Conservation (phyloP, 2,329 filamentous ascomycete genomes). For the Bipolaris zeicola region DNA sequence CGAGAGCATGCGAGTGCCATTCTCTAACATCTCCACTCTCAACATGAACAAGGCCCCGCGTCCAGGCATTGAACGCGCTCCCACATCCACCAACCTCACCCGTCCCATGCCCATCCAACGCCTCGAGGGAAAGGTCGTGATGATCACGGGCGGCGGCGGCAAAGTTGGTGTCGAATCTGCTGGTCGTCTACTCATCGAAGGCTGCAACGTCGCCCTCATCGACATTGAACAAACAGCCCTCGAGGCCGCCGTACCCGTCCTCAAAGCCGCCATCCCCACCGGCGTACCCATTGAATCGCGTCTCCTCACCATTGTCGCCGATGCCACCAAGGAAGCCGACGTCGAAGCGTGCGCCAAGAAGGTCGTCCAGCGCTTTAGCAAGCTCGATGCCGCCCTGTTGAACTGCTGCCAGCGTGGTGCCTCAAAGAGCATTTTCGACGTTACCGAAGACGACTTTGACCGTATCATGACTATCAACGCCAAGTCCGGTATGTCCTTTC, state of each 20-base stretch:
- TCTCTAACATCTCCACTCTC: slow-evolving; percentile 28
- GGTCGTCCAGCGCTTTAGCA: slow-evolving; percentile 34
- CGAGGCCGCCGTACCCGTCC: slow-evolving; percentile 31
- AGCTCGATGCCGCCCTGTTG: slow-evolving; percentile 36
- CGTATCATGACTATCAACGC: slow-evolving; percentile 47
- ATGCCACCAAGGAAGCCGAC: slow-evolving; percentile 43
- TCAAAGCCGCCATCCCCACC: slow-evolving; percentile 33
- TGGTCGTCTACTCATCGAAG: slow-evolving; percentile 44
- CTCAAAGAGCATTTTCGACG: slow-evolving; percentile 45
- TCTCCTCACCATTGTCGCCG: slow-evolving; percentile 41
- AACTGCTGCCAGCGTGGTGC: slow-evolving; percentile 36
- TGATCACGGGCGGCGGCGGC: slow-evolving; percentile 43
- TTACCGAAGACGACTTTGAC: slow-evolving; percentile 45
- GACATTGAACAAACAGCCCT: slow-evolving; percentile 41
- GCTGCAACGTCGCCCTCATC: slow-evolving; percentile 46
- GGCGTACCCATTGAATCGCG: slow-evolving; percentile 33
- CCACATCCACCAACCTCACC: slow-evolving; percentile 35
- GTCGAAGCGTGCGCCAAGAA: slow-evolving; percentile 33
- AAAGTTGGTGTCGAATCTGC: slow-evolving; percentile 46
- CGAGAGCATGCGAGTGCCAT: slow-evolving; percentile 18
- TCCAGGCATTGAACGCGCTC: slow-evolving; percentile 32
- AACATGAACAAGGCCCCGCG: slow-evolving; percentile 32
- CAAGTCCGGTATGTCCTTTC: slow-evolving; percentile 41
- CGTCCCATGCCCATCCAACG: slow-evolving; percentile 39
- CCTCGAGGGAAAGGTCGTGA: slow-evolving; percentile 38